A percentile compares a stretch with the other conserved stretches of the same genome.
Conservation (phyloP, 2,329 filamentous ascomycete species). For the Pseudogymnoascus sp. region DNA sequence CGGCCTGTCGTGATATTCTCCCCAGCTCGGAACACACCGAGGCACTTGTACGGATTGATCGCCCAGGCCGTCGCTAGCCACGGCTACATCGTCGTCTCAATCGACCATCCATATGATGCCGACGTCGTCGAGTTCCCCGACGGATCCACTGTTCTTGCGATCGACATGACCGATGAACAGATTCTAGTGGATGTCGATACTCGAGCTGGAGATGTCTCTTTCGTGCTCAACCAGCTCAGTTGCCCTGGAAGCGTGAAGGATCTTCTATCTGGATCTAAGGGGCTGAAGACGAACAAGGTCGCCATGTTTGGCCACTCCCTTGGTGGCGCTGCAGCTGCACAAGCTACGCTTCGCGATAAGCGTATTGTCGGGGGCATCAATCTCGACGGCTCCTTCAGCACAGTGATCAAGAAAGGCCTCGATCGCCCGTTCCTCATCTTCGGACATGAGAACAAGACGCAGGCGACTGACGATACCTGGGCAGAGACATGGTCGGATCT, state of each 20-base stretch:
- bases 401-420: slow-evolving; percentile 21
- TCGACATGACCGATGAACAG: slow-evolving; percentile 16
- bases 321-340: slow-evolving; percentile 29
- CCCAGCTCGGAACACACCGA: slow-evolving; percentile 22
- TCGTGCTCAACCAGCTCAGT: slow-evolving; percentile 20
- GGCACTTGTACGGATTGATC: slow-evolving; percentile 26
- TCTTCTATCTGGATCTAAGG: slow-evolving; percentile 10
- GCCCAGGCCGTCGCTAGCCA: slow-evolving; percentile 27
- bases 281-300: slow-evolving; percentile 24
- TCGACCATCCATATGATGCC: slow-evolving; percentile 31
- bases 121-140: slow-evolving; percentile 29
- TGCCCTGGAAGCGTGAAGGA: background rate
- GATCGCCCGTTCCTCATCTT: slow-evolving; percentile 27
- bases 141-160: slow-evolving; percentile 14
- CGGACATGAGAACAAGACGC: slow-evolving; percentile 24
- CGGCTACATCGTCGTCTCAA: slow-evolving; percentile 28
- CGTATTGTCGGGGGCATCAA: slow-evolving; percentile 30
- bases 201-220: slow-evolving; percentile 20
- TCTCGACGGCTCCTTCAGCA: slow-evolving; percentile 29
- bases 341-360: slow-evolving; percentile 24
- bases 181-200: slow-evolving; percentile 14
- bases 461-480: slow-evolving; percentile 20
- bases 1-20: slow-evolving; percentile 29
- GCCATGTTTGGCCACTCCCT: slow-evolving; percentile 29
- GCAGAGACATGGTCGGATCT: slow-evolving; percentile 20